Conservation (phyloP, 352 stramenopile species). For the Globisporangium emineosum region DNA sequence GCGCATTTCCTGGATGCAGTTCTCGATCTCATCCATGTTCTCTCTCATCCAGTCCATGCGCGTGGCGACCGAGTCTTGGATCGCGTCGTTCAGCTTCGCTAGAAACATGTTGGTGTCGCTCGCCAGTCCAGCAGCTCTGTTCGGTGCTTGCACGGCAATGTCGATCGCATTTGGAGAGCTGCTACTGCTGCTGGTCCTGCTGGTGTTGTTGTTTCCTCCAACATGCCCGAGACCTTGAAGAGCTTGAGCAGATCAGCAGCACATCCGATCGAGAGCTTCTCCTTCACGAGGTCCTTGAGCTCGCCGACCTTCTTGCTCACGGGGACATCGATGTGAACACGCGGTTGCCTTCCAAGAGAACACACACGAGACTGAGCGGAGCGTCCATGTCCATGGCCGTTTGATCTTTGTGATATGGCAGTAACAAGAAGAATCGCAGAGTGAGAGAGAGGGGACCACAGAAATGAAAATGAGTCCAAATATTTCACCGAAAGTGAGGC, state of each 20-base stretch:
- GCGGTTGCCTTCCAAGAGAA: neutral
- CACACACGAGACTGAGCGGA: neutral
- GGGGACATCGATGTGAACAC: neutral
- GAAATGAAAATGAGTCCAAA: too few relatives aligned
- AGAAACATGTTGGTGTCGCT: conserved; percentile 1
- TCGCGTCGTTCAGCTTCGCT: neutral
- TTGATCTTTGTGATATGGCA: too few relatives aligned
- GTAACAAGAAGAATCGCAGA: too few relatives aligned
- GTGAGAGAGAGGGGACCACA: too few relatives aligned
- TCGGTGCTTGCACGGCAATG: neutral
- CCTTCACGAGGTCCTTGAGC: neutral
- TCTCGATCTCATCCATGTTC: neutral
- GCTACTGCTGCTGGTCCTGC: neutral
- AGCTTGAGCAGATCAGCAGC: conserved; percentile 2
- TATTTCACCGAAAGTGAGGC: too few relatives aligned
- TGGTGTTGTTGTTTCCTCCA: neutral
- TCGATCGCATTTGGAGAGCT: neutral
- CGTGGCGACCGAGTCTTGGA: neutral
- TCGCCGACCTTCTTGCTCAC: neutral
- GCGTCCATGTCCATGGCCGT: neutral
- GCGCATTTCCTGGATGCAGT: neutral
- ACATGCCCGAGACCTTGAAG: neutral
- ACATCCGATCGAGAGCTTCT: conserved; percentile 5
- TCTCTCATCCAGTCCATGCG: conserved; percentile 6
- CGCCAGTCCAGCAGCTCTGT: neutral